These are phyloP conservation scores for Malus hybrid DNA, from an alignment of 331 rosid species.

Conservation along the genomic window DNA sequence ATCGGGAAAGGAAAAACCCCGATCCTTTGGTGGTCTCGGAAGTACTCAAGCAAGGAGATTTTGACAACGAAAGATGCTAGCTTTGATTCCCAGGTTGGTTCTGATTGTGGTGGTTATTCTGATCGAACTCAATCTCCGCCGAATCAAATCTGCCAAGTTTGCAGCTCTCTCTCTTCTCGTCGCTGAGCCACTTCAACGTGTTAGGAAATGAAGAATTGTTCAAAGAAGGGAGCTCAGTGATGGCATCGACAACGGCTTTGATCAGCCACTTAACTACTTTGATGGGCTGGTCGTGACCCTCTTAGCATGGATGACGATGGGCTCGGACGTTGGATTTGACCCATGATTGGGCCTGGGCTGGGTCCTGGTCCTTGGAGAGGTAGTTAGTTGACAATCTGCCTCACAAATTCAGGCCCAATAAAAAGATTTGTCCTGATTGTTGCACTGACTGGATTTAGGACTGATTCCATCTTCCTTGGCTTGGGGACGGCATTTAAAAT, in stretches of 20 bases:
- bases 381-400: too few species aligned
- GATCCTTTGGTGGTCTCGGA: constrained; percentile 88
- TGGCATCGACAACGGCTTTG: constrained; percentile 55
- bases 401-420: too few species aligned
- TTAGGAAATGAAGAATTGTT: constrained; percentile 38
- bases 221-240: constrained; percentile 66
- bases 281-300: constrained; percentile 84
- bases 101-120: constrained; percentile 28
- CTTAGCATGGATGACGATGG: constrained; percentile 85
- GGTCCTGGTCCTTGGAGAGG: too few species aligned
- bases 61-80: constrained; percentile 54
- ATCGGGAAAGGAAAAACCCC: constrained; percentile 62
- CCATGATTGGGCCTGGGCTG: too few species aligned
- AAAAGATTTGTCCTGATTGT: too few species aligned
- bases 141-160: constrained; percentile 39
- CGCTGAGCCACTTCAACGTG: constrained; percentile 58
- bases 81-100: constrained; percentile 31
- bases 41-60: constrained; percentile 71
- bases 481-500: too few species aligned
- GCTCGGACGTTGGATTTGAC: too few species aligned
- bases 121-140: constrained; percentile 30
- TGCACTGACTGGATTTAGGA: too few species aligned
- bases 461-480: too few species aligned
- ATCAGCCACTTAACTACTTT: constrained; percentile 92
- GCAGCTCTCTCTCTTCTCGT: constrained; percentile 40